These are phyloP conservation scores for Wallacemonas collosoma DNA, from an alignment of 208 protist species.

Conservation along the genomic window DNA sequence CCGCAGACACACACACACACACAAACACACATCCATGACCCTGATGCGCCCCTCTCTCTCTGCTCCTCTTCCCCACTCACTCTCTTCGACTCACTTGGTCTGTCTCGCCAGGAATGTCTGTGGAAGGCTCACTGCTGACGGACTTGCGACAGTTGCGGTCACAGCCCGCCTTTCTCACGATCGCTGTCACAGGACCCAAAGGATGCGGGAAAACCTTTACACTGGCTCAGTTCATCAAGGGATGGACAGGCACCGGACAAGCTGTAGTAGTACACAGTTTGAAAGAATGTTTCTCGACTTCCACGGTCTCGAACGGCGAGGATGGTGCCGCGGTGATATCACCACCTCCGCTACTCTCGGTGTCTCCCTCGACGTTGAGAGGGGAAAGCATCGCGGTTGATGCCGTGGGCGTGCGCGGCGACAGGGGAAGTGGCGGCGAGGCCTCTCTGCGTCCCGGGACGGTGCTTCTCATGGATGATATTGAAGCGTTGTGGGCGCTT, in stretches of 20 bases:
- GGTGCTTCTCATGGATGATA: constrained; percentile 65
- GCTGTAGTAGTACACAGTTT: not conserved
- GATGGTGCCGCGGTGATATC: not conserved
- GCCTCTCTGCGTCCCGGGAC: constrained; percentile 26
- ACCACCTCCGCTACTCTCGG: not conserved
- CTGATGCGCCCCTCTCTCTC: not conserved
- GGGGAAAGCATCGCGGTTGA: not conserved
- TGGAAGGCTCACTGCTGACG: constrained; percentile 47
- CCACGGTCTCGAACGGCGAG: not conserved
- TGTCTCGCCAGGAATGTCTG: constrained; percentile 31
- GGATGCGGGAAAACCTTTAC: constrained; percentile 29
- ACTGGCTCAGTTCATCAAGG: constrained; percentile 24
- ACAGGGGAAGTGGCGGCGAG: not conserved
- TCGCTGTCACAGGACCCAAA: constrained; percentile 34
- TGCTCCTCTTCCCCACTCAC: not conserved
- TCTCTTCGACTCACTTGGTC: not conserved
- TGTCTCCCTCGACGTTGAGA: not conserved
- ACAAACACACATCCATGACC: no score
- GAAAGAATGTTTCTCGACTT: not conserved
- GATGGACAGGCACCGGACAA: not conserved
- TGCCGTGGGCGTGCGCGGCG: no score
- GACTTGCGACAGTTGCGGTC: constrained; percentile 29
- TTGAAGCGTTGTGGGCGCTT: constrained; percentile 50
- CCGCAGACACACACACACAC: no score
- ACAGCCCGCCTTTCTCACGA: not conserved